A percentile compares a stretch with the other conserved stretches of the same genome.
phyloP scores from a whole-genome alignment of 768 basidiomycete genomes.

The Filobasidium wieringae region DNA sequence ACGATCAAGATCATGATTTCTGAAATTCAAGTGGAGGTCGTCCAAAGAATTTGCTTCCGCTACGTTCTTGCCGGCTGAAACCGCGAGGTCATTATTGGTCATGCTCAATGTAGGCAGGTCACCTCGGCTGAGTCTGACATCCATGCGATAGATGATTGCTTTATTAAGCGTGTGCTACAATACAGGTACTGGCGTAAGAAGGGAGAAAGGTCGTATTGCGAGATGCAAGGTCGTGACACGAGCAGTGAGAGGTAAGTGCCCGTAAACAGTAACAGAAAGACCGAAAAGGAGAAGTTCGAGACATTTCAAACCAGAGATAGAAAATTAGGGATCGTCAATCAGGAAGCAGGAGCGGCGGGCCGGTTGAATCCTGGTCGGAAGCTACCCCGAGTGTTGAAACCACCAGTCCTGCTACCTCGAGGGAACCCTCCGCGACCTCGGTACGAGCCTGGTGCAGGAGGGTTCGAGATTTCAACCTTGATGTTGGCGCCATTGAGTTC shows the following conservation, averaged over 20 bases:
- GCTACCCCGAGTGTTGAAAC: not conserved
- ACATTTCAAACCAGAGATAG: not conserved
- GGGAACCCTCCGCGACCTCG: constrained; percentile 14
- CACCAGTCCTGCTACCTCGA: constrained; percentile 7
- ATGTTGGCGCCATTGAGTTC: constrained; percentile 26
- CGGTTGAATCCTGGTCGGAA: not conserved
- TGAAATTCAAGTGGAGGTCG: not conserved
- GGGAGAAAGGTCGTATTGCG: constrained; percentile 1
- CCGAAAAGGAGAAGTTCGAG: not conserved
- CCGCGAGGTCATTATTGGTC: not conserved
- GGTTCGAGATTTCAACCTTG: constrained; percentile 28
- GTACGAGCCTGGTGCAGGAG: constrained; percentile 16
- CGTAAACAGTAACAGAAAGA: not conserved
- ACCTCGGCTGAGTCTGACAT: too few species aligned
- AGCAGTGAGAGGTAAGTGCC: not conserved
- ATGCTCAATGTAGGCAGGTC: too few species aligned
- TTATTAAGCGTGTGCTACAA: not conserved
- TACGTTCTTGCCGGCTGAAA: not conserved
- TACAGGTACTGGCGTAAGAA: not conserved
- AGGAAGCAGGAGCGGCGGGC: not conserved
- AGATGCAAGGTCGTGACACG: constrained; percentile 1
- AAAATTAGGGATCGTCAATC: not conserved
- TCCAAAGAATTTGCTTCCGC: not conserved
- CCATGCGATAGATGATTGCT: not conserved
- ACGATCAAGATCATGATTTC: not conserved